Conservation (phyloP, 1,139 yeast genomes). For the Trichomonascaceae sp. region DNA sequence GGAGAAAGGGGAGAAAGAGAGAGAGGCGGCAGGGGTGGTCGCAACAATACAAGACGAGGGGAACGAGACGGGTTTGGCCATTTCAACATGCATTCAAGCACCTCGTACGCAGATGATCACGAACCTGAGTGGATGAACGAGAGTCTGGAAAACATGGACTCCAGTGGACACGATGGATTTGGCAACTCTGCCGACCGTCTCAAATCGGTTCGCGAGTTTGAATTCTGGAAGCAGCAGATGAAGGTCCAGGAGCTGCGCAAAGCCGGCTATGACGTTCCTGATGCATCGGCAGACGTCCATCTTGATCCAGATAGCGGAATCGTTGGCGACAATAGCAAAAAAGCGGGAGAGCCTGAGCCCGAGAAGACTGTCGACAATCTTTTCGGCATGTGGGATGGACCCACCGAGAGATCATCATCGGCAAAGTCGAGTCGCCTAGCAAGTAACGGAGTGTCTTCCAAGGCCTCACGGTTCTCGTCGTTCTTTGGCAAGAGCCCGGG, state of each 20-base stretch:
- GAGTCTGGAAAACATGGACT: not conserved
- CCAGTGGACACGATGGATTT: not conserved
- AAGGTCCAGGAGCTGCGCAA: conserved; percentile 15
- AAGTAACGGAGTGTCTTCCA: not conserved
- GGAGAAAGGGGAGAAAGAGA: too few relatives aligned
- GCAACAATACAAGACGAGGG: too few relatives aligned
- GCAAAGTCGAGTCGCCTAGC: conserved; percentile 1
- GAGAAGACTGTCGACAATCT: conserved; percentile 9
- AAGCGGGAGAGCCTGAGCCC: not conserved
- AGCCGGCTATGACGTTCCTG: conserved; percentile 11
- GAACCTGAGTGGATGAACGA: not conserved
- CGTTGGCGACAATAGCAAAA: not conserved
- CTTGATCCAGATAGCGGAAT: conserved; percentile 2
- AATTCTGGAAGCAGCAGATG: conserved; percentile 21
- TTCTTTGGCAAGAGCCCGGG: conserved; percentile 15
- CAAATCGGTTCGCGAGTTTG: conserved; percentile 19
- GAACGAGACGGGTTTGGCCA: too few relatives aligned
- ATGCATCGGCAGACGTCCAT: too few relatives aligned
- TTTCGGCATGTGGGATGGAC: conserved; percentile 18
- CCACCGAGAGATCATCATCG: conserved; percentile 2
- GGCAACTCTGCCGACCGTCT: not conserved
- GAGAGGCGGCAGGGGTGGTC: too few relatives aligned
- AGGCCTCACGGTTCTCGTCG: conserved; percentile 16
- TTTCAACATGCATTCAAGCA: too few relatives aligned
- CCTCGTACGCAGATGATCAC: too few relatives aligned